Conservation (phyloP, 164 flowering plant genomes). For the Tinospora cordifolia region DNA sequence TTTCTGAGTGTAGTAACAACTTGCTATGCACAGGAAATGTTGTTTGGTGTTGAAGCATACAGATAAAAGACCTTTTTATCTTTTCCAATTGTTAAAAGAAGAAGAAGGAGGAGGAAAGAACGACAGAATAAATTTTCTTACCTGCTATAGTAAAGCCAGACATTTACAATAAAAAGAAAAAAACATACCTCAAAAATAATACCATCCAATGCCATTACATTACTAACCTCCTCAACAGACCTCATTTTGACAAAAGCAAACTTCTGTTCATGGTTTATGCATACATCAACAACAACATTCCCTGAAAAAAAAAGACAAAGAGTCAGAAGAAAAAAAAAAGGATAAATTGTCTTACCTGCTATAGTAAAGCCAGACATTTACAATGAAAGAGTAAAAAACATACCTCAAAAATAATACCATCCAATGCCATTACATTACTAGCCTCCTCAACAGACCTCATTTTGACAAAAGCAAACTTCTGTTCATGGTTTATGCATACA, state of each 20-base stretch:
- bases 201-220: conserved; percentile 35
- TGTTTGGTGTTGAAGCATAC: too few species aligned
- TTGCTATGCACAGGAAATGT: too few species aligned
- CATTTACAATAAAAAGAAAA: neutral
- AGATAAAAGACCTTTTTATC: too few species aligned
- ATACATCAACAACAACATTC: conserved; percentile 97
- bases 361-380: neutral
- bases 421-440: conserved; percentile 52
- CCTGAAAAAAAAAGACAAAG: conserved; percentile 36
- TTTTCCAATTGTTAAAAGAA: too few species aligned
- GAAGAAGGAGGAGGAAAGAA: too few species aligned
- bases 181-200: conserved; percentile 17
- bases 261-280: conserved; percentile 97
- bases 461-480: conserved; percentile 99
- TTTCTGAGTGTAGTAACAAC: too few species aligned
- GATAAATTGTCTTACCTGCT: neutral
- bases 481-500: conserved; percentile 96
- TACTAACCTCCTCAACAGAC: conserved; percentile 98
- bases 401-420: conserved; percentile 20
- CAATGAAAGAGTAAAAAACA: neutral
- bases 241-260: conserved; percentile 99
- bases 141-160: neutral
- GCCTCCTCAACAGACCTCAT: conserved; percentile 99
- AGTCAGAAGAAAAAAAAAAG: neutral
- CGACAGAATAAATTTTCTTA: neutral